Percentiles rank a stretch among this genome's conserved stretches.
phyloP scores from a whole-genome alignment of 495 filamentous ascomycete species.

The Ramalina intermedia region DNA sequence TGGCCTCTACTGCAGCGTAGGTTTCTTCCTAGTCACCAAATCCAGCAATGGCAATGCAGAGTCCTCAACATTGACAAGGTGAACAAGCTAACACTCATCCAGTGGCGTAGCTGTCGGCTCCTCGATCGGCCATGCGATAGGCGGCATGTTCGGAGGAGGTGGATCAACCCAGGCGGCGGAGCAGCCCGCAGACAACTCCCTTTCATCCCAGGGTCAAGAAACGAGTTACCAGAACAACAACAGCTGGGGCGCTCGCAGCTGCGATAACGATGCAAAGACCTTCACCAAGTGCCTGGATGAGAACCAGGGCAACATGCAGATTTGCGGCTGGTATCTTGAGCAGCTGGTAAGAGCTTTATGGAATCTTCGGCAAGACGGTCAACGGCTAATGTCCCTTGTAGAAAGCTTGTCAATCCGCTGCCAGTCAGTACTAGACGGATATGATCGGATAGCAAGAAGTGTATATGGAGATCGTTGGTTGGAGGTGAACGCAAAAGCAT shows the following conservation, averaged over 20 bases:
- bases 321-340: slow-evolving; percentile 95
- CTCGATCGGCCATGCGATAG: slow-evolving; percentile 86
- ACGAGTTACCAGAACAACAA: slow-evolving; percentile 38
- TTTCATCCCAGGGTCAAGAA: slow-evolving; percentile 26
- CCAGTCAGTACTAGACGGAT: slow-evolving; percentile 59
- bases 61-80: slow-evolving; percentile 1
- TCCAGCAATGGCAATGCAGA: not conserved
- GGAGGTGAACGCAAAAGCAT: not conserved
- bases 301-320: slow-evolving; percentile 81
- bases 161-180: slow-evolving; percentile 44
- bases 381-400: slow-evolving; percentile 20
- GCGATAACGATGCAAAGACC: slow-evolving; percentile 61
- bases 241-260: slow-evolving; percentile 41
- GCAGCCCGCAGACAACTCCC: slow-evolving; percentile 30
- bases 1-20: slow-evolving; percentile 77
- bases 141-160: slow-evolving; percentile 71
- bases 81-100: slow-evolving; percentile 10
- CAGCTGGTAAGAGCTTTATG: slow-evolving; percentile 47
- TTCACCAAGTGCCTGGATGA: slow-evolving; percentile 96
- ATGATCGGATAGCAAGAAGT: no score
- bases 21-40: slow-evolving; percentile 16
- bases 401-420: slow-evolving; percentile 90
- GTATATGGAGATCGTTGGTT: no score
- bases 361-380: slow-evolving; percentile 18
- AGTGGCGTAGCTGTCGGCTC: slow-evolving; percentile 94